Conservation (phyloP, 2,329 filamentous ascomycete genomes). For the Neonectria sp. region DNA sequence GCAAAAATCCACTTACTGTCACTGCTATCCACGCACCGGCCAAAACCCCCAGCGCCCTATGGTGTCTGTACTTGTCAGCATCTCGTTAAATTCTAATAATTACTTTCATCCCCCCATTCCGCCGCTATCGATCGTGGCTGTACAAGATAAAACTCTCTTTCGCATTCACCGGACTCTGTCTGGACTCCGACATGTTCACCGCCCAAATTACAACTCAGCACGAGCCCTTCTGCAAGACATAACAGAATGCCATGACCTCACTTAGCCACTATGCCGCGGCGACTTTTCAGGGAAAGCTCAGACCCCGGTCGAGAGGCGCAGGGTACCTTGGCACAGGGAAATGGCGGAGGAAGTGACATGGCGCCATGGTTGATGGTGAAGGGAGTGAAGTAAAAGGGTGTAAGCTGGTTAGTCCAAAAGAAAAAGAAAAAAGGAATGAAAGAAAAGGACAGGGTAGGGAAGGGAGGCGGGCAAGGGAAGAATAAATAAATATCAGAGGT, state of each 20-base stretch:
- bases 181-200: background rate
- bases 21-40: slow-evolving; percentile 6
- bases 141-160: slow-evolving; percentile 10
- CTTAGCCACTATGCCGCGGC: slow-evolving; percentile 51
- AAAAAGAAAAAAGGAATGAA: too few relatives aligned
- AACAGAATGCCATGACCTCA: slow-evolving; percentile 80
- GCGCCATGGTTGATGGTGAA: too few relatives aligned
- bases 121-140: slow-evolving; percentile 12
- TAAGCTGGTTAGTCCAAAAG: too few relatives aligned
- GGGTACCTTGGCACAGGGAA: too few relatives aligned
- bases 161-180: slow-evolving; percentile 1
- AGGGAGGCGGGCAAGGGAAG: too few relatives aligned
- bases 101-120: slow-evolving; percentile 12
- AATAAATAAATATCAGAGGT: too few relatives aligned
- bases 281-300: too few relatives aligned
- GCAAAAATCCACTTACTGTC: slow-evolving; percentile 9
- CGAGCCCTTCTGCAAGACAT: slow-evolving; percentile 76
- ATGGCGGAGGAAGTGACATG: too few relatives aligned
- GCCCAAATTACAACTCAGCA: slow-evolving; percentile 73
- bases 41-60: background rate
- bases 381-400: too few relatives aligned
- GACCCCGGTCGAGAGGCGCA: too few relatives aligned
- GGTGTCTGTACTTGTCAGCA: slow-evolving; percentile 15
- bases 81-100: background rate
- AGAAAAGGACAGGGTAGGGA: too few relatives aligned